Evolutionary conservation across 768 basidiomycete genomes (phyloP).

Genomic region (Candolleomyces aberdarensis): DNA sequence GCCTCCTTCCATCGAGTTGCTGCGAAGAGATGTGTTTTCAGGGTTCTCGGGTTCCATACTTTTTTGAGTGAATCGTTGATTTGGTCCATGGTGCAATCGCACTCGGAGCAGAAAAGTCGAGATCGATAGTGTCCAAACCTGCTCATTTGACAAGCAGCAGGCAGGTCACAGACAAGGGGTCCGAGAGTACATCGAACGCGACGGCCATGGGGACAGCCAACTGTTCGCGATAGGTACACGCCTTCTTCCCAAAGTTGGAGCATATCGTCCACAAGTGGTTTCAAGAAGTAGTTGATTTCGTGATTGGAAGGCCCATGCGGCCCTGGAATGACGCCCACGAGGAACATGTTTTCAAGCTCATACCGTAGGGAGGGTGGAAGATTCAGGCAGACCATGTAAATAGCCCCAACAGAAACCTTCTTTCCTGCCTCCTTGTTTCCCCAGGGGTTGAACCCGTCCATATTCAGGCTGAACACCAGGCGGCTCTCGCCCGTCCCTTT

Average conservation of each 20-base stretch:
- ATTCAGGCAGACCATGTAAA: conserved; percentile 29
- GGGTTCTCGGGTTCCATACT: neutral
- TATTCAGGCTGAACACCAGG: conserved; percentile 21
- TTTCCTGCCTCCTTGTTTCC: conserved; percentile 21
- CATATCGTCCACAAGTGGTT: conserved; percentile 32
- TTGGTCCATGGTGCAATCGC: neutral
- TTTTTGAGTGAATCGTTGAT: neutral
- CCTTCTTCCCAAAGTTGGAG: conserved; percentile 24
- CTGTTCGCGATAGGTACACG: conserved; percentile 18
- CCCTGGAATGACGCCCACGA: conserved; percentile 17
- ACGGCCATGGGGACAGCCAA: conserved; percentile 13
- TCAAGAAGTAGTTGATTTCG: conserved; percentile 31
- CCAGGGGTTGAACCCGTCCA: conserved; percentile 31
- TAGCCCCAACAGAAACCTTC: conserved; percentile 14
- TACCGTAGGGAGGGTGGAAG: conserved; percentile 25
- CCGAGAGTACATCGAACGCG: conserved; percentile 21
- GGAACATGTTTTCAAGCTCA: conserved; percentile 16
- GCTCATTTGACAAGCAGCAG: conserved; percentile 21
- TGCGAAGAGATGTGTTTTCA: neutral
- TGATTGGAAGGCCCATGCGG: conserved; percentile 21
- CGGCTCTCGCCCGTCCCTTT: conserved; percentile 13
- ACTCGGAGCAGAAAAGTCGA: conserved; percentile 11
- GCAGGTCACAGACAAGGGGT: conserved; percentile 29
- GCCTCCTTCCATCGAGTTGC: conserved; percentile 4
- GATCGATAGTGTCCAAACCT: conserved; percentile 16